Evolutionary conservation across 1,284 basidiomycete species (phyloP).

Genomic region (Rhodofomes roseus): DNA sequence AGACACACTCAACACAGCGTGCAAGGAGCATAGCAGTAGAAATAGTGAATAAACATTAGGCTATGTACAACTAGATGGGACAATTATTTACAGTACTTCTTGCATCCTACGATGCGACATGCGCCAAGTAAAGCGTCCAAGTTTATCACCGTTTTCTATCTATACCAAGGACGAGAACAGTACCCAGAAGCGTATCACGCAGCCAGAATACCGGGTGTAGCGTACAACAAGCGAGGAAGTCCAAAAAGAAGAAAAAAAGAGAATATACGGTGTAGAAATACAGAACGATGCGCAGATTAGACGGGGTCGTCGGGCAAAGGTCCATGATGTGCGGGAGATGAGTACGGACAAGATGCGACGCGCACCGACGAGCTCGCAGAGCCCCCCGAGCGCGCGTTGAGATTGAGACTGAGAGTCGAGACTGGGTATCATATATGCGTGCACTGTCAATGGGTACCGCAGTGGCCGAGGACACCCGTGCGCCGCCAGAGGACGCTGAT

Average conservation of each 20-base stretch:
- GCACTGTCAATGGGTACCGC: not conserved
- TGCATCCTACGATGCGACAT: not conserved
- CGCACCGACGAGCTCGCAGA: not conserved
- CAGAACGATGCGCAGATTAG: not conserved
- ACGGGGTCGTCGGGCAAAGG: not conserved
- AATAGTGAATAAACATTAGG: slow-evolving; percentile 1
- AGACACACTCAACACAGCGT: no score
- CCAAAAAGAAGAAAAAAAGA: no score
- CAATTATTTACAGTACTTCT: not conserved
- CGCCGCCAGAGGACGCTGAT: not conserved
- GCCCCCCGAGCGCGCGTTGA: not conserved
- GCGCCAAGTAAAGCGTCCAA: not conserved
- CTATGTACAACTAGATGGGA: not conserved
- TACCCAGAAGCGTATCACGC: not conserved
- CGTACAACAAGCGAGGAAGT: not conserved
- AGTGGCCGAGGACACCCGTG: not conserved
- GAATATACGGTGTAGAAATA: not conserved
- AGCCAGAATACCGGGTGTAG: not conserved
- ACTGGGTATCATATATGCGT: not conserved
- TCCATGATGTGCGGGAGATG: not conserved
- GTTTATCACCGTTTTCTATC: not conserved
- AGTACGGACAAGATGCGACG: not conserved
- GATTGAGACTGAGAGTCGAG: no score
- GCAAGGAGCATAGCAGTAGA: not conserved
- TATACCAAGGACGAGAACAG: not conserved